Evolutionary conservation across 192 early-diverging fungal species (phyloP).

Genomic region (Obelidium mucronatum): DNA sequence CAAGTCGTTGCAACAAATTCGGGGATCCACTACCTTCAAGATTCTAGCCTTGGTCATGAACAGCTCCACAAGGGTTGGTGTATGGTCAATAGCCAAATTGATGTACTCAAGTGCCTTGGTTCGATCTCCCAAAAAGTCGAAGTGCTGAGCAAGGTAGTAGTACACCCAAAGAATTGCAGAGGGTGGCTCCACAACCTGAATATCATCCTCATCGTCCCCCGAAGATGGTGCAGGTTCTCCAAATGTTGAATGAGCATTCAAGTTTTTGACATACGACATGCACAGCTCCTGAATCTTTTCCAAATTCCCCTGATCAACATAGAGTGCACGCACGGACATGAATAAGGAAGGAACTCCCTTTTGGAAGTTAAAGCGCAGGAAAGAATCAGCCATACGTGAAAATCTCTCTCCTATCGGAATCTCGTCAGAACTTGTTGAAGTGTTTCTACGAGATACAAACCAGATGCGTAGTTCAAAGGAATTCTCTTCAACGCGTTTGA

Average conservation of each 20-base stretch:
- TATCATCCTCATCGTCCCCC: constrained; percentile 52
- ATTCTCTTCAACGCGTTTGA: constrained; percentile 82
- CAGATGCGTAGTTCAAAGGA: constrained; percentile 78
- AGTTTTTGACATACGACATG: constrained; percentile 60
- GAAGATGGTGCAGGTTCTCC: constrained; percentile 14
- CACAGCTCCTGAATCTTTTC: constrained; percentile 72
- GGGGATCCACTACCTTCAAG: constrained; percentile 72
- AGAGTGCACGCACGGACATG: constrained; percentile 78
- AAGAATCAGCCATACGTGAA: constrained; percentile 61
- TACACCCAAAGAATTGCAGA: constrained; percentile 87
- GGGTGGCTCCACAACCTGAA: constrained; percentile 70
- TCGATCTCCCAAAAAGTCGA: constrained; percentile 75
- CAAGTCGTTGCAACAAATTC: neutral
- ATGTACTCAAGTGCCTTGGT: constrained; percentile 79
- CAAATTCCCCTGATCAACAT: constrained; percentile 72
- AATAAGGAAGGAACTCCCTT: constrained; percentile 97
- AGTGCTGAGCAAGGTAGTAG: constrained; percentile 91
- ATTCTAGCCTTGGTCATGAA: constrained; percentile 94
- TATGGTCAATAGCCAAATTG: constrained; percentile 81
- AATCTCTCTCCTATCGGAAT: constrained; percentile 45
- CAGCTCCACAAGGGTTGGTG: constrained; percentile 91
- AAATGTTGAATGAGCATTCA: constrained; percentile 38
- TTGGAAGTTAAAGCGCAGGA: constrained; percentile 76
- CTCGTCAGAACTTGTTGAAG: neutral
- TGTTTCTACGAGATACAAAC: constrained; percentile 41